These are phyloP conservation scores for Phascolomyces articulosus DNA, from an alignment of 371 early-diverging fungal genomes.

Conservation along the genomic window DNA sequence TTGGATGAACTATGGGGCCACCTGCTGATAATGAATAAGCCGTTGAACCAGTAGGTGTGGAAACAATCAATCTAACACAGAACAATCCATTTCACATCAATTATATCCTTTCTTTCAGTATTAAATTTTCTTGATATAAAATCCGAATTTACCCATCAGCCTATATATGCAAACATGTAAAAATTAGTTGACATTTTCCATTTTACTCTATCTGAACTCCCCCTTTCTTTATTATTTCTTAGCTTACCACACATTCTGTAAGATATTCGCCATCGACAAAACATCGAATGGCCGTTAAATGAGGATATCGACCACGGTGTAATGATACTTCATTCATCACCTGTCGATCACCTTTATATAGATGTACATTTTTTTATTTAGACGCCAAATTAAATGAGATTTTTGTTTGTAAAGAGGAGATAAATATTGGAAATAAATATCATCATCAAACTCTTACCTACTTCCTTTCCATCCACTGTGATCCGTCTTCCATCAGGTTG, in stretches of 20 bases:
- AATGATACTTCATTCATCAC: constrained; percentile 90
- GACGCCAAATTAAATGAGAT: too few relatives aligned
- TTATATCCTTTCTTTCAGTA: too few relatives aligned
- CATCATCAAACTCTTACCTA: constrained; percentile 33
- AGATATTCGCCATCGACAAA: constrained; percentile 78
- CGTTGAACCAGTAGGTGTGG: constrained; percentile 95
- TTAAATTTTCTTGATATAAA: too few relatives aligned
- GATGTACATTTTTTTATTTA: neutral
- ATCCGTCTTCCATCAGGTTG: constrained; percentile 55
- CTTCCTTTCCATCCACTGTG: constrained; percentile 41
- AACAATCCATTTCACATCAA: too few relatives aligned
- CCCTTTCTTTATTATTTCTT: constrained; percentile 11
- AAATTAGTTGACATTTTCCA: neutral
- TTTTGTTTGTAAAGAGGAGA: too few relatives aligned
- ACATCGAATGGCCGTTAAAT: constrained; percentile 79
- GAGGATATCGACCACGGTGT: constrained; percentile 87
- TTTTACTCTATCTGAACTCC: neutral
- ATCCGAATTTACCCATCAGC: constrained; percentile 52
- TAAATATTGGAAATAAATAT: too few relatives aligned
- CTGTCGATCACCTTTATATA: constrained; percentile 51
- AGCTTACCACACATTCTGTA: constrained; percentile 85
- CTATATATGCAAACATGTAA: constrained; percentile 28
- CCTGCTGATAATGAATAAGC: constrained; percentile 93
- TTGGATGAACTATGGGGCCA: constrained; percentile 95
- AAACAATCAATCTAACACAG: constrained; percentile 79